phyloP scores from a whole-genome alignment of 2,329 filamentous ascomycete genomes.

The Coniochaeta ligniaria region DNA sequence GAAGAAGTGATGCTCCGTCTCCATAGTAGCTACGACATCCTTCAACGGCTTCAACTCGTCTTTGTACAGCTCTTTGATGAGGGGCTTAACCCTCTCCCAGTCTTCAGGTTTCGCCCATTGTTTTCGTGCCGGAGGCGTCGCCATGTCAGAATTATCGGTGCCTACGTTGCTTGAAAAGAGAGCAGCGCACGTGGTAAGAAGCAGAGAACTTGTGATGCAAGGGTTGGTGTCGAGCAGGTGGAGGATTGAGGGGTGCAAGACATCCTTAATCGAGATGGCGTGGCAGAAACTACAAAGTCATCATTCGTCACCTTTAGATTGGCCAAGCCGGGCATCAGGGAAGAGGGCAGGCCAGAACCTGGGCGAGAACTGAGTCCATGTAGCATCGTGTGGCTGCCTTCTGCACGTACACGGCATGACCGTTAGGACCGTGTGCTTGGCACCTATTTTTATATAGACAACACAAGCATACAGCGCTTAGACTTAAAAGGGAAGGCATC shows the following conservation, averaged over 20 bases:
- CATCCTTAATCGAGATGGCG: neutral
- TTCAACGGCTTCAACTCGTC: constrained; percentile 5
- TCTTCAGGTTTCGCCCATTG: constrained; percentile 5
- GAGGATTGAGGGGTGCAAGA: neutral
- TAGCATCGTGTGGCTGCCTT: neutral
- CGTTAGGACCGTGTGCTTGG: neutral
- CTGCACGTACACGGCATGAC: neutral
- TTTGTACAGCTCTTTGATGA: constrained; percentile 6
- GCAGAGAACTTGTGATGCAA: neutral
- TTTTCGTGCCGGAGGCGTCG: neutral
- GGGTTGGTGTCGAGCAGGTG: neutral
- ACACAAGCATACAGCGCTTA: too few relatives aligned
- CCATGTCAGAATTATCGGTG: neutral
- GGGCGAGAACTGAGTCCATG: neutral
- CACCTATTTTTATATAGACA: neutral
- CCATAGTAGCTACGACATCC: constrained; percentile 6
- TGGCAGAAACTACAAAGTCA: neutral
- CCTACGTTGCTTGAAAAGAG: neutral
- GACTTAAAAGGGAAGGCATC: too few relatives aligned
- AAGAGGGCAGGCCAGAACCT: neutral
- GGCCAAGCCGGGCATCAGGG: neutral
- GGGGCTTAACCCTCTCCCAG: constrained; percentile 2
- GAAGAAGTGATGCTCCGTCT: constrained; percentile 5
- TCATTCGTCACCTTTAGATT: neutral
- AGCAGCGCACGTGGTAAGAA: neutral